Evolutionary conservation across 345 rosid genomes (phyloP).

Genomic region (Zanthoxylum bungeanum): DNA sequence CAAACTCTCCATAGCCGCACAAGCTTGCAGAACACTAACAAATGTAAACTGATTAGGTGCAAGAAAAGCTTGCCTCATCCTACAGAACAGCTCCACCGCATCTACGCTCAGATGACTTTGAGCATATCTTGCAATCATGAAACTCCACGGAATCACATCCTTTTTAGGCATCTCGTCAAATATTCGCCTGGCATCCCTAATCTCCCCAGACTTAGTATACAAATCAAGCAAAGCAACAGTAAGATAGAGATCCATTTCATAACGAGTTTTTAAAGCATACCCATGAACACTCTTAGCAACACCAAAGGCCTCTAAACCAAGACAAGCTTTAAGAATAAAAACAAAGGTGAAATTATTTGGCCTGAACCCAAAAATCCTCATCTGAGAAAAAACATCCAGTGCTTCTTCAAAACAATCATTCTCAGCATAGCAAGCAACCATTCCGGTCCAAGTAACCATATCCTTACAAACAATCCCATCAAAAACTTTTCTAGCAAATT

Average conservation of each 20-base stretch:
- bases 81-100: slow-evolving; percentile 58
- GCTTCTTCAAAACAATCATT: slow-evolving; percentile 57
- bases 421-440: slow-evolving; percentile 69
- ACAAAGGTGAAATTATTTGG: slow-evolving; percentile 65
- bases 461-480: slow-evolving; percentile 62
- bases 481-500: slow-evolving; percentile 54
- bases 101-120: slow-evolving; percentile 47
- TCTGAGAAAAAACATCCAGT: slow-evolving; percentile 39
- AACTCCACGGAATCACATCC: slow-evolving; percentile 87
- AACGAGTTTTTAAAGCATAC: slow-evolving; percentile 48
- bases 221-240: slow-evolving; percentile 74
- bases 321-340: slow-evolving; percentile 67
- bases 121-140: slow-evolving; percentile 77
- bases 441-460: slow-evolving; percentile 84
- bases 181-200: slow-evolving; percentile 41
- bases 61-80: slow-evolving; percentile 60
- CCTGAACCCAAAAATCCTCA: slow-evolving; percentile 60
- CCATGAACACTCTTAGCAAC: slow-evolving; percentile 69
- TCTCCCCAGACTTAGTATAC: slow-evolving; percentile 44
- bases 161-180: slow-evolving; percentile 73
- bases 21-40: slow-evolving; percentile 69
- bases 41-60: slow-evolving; percentile 74
- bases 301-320: slow-evolving; percentile 48
- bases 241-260: slow-evolving; percentile 52
- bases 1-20: slow-evolving; percentile 44